These are phyloP conservation scores for Corrigiola litoralis DNA, from an alignment of 179 eudicot species.

Conservation along the genomic window DNA sequence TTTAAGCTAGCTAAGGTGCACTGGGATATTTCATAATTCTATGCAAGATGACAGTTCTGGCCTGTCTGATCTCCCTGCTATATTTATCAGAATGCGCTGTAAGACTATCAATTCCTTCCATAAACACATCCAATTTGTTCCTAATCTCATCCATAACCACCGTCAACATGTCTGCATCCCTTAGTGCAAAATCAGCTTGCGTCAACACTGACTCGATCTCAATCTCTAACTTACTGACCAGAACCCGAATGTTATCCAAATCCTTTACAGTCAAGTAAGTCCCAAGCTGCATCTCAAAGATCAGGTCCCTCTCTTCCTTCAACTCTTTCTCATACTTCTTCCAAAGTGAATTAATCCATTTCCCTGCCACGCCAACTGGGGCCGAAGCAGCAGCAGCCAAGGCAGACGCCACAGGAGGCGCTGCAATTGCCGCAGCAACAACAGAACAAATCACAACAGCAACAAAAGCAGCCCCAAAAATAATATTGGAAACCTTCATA, in stretches of 20 bases:
- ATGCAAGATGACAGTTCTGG: conserved; percentile 48
- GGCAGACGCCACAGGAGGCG: conserved; percentile 50
- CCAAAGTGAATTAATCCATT: conserved; percentile 58
- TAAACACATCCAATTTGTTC: conserved; percentile 33
- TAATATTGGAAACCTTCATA: conserved; percentile 43
- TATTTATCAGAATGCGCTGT: conserved; percentile 40
- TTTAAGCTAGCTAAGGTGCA: conserved; percentile 20
- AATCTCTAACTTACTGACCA: conserved; percentile 45
- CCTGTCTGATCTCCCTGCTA: conserved; percentile 42
- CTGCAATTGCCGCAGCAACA: conserved; percentile 54
- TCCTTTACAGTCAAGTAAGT: conserved; percentile 41
- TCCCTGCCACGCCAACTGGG: conserved; percentile 55
- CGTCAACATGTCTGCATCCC: conserved; percentile 30
- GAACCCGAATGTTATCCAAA: conserved; percentile 39
- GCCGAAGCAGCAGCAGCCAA: conserved; percentile 51
- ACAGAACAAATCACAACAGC: conserved; percentile 54
- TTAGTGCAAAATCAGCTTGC: conserved; percentile 38
- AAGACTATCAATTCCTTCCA: conserved; percentile 41
- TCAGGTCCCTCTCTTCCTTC: conserved; percentile 35
- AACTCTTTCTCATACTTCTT: conserved; percentile 43
- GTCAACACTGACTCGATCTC: conserved; percentile 43
- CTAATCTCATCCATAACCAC: conserved; percentile 48
- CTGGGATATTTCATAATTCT: conserved; percentile 36
- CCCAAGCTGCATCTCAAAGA: conserved; percentile 37
- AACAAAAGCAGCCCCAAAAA: conserved; percentile 47